phyloP scores from a whole-genome alignment of 139 green algal genomes.

The Ettlia oleoabundans region DNA sequence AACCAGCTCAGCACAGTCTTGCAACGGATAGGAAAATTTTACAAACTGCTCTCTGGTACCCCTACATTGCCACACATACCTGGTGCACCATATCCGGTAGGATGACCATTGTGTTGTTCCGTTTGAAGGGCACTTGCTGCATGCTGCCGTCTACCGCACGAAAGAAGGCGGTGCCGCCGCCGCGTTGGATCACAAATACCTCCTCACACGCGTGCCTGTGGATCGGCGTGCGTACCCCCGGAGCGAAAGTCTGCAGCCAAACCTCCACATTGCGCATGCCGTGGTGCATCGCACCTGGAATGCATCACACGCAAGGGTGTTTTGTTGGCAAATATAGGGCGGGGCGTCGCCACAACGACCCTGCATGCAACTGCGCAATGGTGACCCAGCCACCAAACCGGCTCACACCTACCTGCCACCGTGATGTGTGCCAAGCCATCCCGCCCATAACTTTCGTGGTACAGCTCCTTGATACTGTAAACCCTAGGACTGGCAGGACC shows the following conservation, averaged over 20 bases:
- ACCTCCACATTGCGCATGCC: constrained; percentile 20
- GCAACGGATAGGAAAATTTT: no score
- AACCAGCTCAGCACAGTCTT: no score
- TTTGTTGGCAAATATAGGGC: no score
- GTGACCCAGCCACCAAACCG: no score
- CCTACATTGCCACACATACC: no score
- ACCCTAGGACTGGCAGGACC: not conserved
- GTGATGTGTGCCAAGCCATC: constrained; percentile 28
- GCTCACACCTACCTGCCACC: no score
- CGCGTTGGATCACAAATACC: constrained; percentile 12
- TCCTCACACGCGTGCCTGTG: constrained; percentile 19
- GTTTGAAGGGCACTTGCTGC: not conserved
- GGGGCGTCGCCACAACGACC: no score
- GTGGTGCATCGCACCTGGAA: constrained; percentile 20
- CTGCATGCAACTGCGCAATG: no score
- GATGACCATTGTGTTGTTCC: constrained; percentile 9
- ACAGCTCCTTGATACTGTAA: not conserved
- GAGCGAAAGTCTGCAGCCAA: constrained; percentile 35
- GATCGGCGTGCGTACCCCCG: constrained; percentile 4
- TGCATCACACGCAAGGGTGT: no score
- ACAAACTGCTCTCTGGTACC: no score
- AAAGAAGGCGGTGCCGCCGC: not conserved
- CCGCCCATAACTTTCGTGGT: not conserved
- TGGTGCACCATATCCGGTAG: not conserved
- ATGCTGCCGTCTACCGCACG: not conserved